Base-by-base conservation (phyloP, 75 land plant genomes). In the Ceratopteris richardii region DNA sequence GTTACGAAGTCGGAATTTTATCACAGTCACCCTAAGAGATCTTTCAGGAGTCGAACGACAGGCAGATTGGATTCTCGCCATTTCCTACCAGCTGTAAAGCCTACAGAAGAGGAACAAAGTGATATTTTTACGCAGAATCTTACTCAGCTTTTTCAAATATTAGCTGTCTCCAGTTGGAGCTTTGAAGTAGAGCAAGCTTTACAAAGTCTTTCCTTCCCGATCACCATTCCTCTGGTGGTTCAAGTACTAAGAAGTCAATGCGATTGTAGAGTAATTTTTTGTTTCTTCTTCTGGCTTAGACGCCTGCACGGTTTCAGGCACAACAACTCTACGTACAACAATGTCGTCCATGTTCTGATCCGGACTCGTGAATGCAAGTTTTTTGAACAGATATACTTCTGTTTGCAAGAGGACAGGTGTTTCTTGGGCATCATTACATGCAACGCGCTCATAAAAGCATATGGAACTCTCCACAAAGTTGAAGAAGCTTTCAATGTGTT, bases 301-400 rank as follows among this genome's bases (percentile, higher is more conserved):
- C 25, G 23, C 28, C 14, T 52, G 7, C 28, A 26, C 4, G 29
- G 29, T 23, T 52, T 24, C 29, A 52, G 25, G 28, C 54, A 52
- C 54, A 52, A 23, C 54, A 52, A 52, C 29, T 24, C 25, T 13
- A 52, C 54, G 5, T 52, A 52, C 54, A 52, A 52, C 28, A 52
- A 13, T 14, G 28, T 26, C 3, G 54, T 52, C 4, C 24, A 52
- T 26, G 4, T 52, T 3, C 28, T 23, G 1, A 23, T 52, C 16
- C 3, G 29, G 6, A 23, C 2, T 12, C 25, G 28, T 3, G 54
- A 52, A 26, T 52, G 22, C 54, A 22, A 2, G 29, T 52, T 52
- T 26, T 24, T 52, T 12, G 54, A 52, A 28, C 25, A 52, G 28
- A 52, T 52, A 1, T 23, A 19, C 4, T n/a, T 18, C 18, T 52